phyloP scores from a whole-genome alignment of 306 rosid genomes.

The Trifolium repens region DNA sequence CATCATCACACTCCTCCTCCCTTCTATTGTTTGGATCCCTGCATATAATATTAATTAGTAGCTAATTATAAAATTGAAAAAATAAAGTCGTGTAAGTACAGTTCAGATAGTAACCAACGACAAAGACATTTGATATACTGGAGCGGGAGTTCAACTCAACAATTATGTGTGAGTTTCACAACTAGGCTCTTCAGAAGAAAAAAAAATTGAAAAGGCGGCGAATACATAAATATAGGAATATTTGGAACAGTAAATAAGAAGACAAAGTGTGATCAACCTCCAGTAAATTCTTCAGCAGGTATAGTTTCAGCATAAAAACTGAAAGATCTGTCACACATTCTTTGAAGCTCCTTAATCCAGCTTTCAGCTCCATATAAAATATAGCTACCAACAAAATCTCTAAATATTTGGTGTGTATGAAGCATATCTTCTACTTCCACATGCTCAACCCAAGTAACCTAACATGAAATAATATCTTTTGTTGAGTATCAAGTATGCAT shows the following conservation, averaged over 20 bases:
- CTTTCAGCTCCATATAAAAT: slow-evolving; percentile 71
- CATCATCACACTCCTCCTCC: slow-evolving; percentile 56
- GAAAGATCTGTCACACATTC: slow-evolving; percentile 63
- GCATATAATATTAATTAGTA: neutral
- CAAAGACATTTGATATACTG: no score
- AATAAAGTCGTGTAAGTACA: no score
- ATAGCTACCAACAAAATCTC: slow-evolving; percentile 45
- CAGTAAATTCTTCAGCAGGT: slow-evolving; percentile 39
- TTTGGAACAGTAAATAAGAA: neutral
- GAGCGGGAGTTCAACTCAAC: no score
- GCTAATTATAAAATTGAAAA: neutral
- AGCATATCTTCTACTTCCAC: slow-evolving; percentile 67
- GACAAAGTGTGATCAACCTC: slow-evolving; percentile 44
- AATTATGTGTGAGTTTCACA: no score
- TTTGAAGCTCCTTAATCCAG: slow-evolving; percentile 68
- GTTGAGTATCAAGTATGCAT: neutral
- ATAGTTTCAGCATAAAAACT: slow-evolving; percentile 17
- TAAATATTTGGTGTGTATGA: slow-evolving; percentile 59
- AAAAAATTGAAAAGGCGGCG: no score
- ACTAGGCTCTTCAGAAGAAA: no score
- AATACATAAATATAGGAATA: neutral
- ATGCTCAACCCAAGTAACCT: slow-evolving; percentile 88
- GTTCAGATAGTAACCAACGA: no score
- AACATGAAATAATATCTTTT: neutral
- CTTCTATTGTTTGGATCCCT: slow-evolving; percentile 53